Evolutionary conservation across 495 filamentous ascomycete species (phyloP).

Genomic region (Clavariopsis aquatica): DNA sequence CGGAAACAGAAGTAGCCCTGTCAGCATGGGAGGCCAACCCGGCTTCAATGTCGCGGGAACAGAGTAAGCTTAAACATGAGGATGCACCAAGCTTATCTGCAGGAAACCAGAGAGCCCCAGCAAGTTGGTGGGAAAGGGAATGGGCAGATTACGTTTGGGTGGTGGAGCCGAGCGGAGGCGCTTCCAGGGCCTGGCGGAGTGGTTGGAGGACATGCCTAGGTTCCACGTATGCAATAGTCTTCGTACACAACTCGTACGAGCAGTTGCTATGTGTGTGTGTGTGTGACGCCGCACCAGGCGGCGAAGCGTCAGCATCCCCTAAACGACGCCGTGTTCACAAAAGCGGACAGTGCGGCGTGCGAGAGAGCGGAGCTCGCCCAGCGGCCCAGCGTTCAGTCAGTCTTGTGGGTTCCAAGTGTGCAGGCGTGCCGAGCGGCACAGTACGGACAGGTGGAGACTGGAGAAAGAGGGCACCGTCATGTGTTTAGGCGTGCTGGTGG

Average conservation of each 20-base stretch:
- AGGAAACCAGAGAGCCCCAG: slow-evolving; percentile 15
- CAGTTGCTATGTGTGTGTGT: slow-evolving; percentile 4
- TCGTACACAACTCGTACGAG: not conserved
- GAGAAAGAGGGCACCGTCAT: not conserved
- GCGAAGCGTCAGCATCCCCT: slow-evolving; percentile 1
- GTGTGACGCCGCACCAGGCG: not conserved
- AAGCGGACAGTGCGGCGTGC: slow-evolving; percentile 5
- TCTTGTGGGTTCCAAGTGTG: not conserved
- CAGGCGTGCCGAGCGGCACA: slow-evolving; percentile 8
- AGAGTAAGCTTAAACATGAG: slow-evolving; percentile 36
- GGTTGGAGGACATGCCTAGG: not conserved
- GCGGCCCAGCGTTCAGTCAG: slow-evolving; percentile 9
- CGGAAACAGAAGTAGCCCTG: slow-evolving; percentile 4
- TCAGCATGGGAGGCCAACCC: slow-evolving; percentile 23
- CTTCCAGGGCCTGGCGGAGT: slow-evolving; percentile 5
- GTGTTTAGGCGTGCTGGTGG: slow-evolving; percentile 21
- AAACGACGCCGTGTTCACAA: not conserved
- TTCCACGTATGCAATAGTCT: not conserved
- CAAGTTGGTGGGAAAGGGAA: not conserved
- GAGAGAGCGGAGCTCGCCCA: not conserved
- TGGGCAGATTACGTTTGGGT: slow-evolving; percentile 17
- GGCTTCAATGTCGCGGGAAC: slow-evolving; percentile 19
- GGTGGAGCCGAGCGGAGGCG: slow-evolving; percentile 33
- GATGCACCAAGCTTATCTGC: slow-evolving; percentile 23
- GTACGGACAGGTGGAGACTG: slow-evolving; percentile 5